Conservation (phyloP, 805 yeast genomes). For the Maudiozyma saulgeensis region DNA sequence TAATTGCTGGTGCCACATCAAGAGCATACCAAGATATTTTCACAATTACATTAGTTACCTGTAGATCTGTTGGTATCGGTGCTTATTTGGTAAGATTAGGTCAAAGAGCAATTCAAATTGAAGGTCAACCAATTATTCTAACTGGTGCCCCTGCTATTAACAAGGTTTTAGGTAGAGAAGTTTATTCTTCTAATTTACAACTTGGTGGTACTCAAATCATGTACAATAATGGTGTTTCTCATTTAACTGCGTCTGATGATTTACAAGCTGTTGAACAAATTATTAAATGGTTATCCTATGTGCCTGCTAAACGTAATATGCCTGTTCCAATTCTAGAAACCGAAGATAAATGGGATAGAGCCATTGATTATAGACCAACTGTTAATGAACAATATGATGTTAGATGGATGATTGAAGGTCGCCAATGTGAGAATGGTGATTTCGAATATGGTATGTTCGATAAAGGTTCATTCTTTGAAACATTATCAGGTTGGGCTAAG, state of each 20-base stretch:
- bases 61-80: slow-evolving; percentile 99
- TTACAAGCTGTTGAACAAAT: slow-evolving; percentile 92
- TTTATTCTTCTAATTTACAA: slow-evolving; percentile 91
- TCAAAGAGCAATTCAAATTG: slow-evolving; percentile 97
- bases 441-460: slow-evolving; percentile 89
- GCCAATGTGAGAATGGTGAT: slow-evolving; percentile 41
- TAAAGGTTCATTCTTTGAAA: slow-evolving; percentile 87
- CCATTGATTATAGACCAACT: slow-evolving; percentile 69
- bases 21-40: slow-evolving; percentile 96
- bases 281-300: slow-evolving; percentile 88
- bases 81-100: slow-evolving; percentile 97
- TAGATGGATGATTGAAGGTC: slow-evolving; percentile 90
- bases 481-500: slow-evolving; percentile 95
- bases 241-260: slow-evolving; percentile 93
- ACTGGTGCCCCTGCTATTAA: slow-evolving; percentile 99
- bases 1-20: slow-evolving; percentile 98
- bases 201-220: slow-evolving; percentile 98
- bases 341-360: slow-evolving; percentile 89
- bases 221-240: slow-evolving; percentile 98
- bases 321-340: slow-evolving; percentile 85
- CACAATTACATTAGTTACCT: slow-evolving; percentile 96
- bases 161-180: slow-evolving; percentile 93
- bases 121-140: slow-evolving; percentile 95
- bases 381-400: slow-evolving; percentile 75
- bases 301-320: slow-evolving; percentile 81